Evolutionary conservation across 352 stramenopile species (phyloP).

Genomic region (Peronosclerospora sorghi): DNA sequence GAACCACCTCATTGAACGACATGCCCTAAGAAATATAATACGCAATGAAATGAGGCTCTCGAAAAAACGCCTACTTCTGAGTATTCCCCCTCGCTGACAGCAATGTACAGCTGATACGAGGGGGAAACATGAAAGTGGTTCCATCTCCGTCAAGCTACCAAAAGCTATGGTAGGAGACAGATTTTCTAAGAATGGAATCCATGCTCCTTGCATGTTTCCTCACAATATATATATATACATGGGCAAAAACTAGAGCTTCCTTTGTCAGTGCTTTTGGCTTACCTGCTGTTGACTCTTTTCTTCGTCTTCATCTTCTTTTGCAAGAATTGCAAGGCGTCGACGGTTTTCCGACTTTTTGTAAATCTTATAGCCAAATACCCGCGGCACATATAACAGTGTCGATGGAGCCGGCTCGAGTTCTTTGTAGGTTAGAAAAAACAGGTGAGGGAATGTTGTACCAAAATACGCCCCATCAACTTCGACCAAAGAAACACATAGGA

Average conservation of each 20-base stretch:
- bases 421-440: conserved; percentile 97
- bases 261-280: conserved; percentile 23
- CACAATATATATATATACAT: conserved; percentile 15
- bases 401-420: conserved; percentile 80
- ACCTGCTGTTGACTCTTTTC: conserved; percentile 57
- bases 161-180: conserved; percentile 1
- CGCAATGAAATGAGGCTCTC: conserved; percentile 20
- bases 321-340: conserved; percentile 65
- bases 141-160: conserved; percentile 7
- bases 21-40: conserved; percentile 31
- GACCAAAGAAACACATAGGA: background rate
- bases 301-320: conserved; percentile 74
- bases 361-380: conserved; percentile 90
- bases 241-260: conserved; percentile 22
- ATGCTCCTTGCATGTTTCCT: conserved; percentile 2
- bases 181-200: background rate
- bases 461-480: conserved; percentile 95
- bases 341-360: conserved; percentile 82
- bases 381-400: conserved; percentile 81
- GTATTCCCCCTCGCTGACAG: conserved; percentile 3
- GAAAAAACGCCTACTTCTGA: conserved; percentile 9
- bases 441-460: conserved; percentile 96
- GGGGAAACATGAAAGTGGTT: background rate
- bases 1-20: conserved; percentile 50
- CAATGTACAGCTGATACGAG: conserved; percentile 14